Conservation (phyloP, 1,284 basidiomycete genomes). For the Sanghuangporus weigelae region DNA sequence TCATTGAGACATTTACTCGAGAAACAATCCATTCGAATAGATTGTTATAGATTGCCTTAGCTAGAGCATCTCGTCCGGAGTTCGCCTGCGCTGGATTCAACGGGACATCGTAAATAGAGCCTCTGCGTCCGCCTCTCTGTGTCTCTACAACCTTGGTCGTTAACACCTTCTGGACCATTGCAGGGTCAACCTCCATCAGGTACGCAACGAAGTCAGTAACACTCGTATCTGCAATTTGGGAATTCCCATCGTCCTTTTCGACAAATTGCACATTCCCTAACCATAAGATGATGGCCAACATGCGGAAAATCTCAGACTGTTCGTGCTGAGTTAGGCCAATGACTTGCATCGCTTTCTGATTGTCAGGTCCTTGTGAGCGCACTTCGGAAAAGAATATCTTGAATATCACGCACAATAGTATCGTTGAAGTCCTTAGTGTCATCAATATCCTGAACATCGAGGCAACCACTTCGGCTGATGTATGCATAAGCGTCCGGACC, state of each 20-base stretch:
- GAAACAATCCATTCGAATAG: slow-evolving; percentile 99
- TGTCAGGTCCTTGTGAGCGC: slow-evolving; percentile 21
- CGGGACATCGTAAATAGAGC: slow-evolving; percentile 95
- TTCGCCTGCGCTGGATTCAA: slow-evolving; percentile 90
- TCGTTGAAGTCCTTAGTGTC: slow-evolving; percentile 86
- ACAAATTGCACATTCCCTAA: slow-evolving; percentile 91
- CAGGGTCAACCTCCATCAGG: slow-evolving; percentile 83
- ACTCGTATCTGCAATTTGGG: slow-evolving; percentile 73
- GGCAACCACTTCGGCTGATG: slow-evolving; percentile 87
- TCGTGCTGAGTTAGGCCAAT: slow-evolving; percentile 85
- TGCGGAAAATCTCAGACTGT: slow-evolving; percentile 90
- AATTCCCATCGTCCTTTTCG: slow-evolving; percentile 89
- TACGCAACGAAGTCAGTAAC: slow-evolving; percentile 97
- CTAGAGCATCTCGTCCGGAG: slow-evolving; percentile 86
- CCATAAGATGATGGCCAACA: slow-evolving; percentile 93
- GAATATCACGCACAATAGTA: slow-evolving; percentile 61
- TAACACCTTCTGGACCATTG: slow-evolving; percentile 81
- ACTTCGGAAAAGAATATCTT: neutral
- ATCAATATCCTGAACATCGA: slow-evolving; percentile 89
- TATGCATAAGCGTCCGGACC: slow-evolving; percentile 95
- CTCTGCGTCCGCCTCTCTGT: slow-evolving; percentile 84
- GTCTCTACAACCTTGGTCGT: slow-evolving; percentile 91
- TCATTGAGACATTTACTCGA: slow-evolving; percentile 95
- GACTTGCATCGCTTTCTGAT: slow-evolving; percentile 86
- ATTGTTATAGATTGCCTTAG: slow-evolving; percentile 98